Evolutionary conservation across 1,139 yeast genomes (phyloP).

Genomic region (Geotrichum candidum): DNA sequence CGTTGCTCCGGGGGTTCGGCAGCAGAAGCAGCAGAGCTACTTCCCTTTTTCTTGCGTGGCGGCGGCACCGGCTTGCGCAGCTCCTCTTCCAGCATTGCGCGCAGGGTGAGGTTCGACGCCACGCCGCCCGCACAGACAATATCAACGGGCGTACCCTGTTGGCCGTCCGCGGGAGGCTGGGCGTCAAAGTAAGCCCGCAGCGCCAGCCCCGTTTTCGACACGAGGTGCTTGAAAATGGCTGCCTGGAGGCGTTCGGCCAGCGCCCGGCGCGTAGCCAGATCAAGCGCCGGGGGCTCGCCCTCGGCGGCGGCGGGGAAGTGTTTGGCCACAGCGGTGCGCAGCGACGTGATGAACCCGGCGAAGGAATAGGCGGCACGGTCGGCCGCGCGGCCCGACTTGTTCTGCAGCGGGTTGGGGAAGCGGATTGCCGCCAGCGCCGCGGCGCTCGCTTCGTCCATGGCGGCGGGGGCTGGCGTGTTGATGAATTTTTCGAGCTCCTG

Average conservation of each 20-base stretch:
- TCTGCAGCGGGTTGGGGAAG: constrained; percentile 50
- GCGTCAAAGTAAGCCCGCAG: constrained; percentile 24
- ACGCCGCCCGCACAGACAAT: constrained; percentile 93
- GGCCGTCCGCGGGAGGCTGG: neutral
- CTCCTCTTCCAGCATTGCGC: constrained; percentile 42
- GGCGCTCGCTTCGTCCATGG: constrained; percentile 29
- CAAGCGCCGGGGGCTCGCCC: constrained; percentile 15
- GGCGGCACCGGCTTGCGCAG: constrained; percentile 2
- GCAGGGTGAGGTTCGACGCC: constrained; percentile 62
- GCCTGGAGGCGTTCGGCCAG: constrained; percentile 62
- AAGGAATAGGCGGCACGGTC: constrained; percentile 59
- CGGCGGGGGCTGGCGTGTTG: constrained; percentile 25
- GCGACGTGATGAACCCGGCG: constrained; percentile 39
- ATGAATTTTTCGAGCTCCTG: constrained; percentile 66
- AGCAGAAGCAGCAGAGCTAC: neutral
- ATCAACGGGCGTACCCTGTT: constrained; percentile 41
- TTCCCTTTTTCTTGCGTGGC: neutral
- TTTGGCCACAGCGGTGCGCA: constrained; percentile 18
- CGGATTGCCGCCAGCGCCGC: constrained; percentile 28
- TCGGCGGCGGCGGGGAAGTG: constrained; percentile 13
- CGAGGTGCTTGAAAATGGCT: constrained; percentile 63
- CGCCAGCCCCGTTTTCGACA: constrained; percentile 55
- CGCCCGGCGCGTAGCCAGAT: constrained; percentile 27
- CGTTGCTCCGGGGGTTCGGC: neutral
- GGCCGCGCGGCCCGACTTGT: constrained; percentile 41